A percentile compares a stretch with the other conserved stretches of the same genome.
Conservation (phyloP, 192 early-diverging fungal species). For the Pilaira anomala region DNA sequence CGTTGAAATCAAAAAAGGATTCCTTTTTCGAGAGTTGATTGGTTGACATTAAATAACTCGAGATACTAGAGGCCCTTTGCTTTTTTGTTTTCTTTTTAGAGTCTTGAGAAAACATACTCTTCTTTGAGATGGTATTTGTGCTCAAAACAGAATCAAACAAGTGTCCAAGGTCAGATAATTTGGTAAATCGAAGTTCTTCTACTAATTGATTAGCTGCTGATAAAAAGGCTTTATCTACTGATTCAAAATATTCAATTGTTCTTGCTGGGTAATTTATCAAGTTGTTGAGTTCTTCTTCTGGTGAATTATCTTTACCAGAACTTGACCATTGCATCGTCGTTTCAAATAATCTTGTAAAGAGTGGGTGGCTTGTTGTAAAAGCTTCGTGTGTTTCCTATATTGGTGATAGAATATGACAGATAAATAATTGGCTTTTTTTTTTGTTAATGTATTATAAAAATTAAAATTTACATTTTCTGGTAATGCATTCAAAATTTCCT, state of each 20-base stretch:
- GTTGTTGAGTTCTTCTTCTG: too few relatives aligned
- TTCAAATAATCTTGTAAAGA: conserved; percentile 16
- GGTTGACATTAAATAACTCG: not conserved
- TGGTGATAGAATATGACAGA: too few relatives aligned
- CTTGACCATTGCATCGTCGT: conserved; percentile 20
- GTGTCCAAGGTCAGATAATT: conserved; percentile 14
- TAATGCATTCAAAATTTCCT: conserved; percentile 29
- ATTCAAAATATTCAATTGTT: not conserved
- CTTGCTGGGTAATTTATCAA: too few relatives aligned
- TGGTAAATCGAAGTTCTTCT: conserved; percentile 3
- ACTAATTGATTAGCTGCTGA: conserved; percentile 13
- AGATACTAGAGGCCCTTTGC: not conserved
- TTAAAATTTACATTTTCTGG: conserved; percentile 21
- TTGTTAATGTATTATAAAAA: too few relatives aligned
- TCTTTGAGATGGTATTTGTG: conserved; percentile 24
- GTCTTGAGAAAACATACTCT: conserved; percentile 7
- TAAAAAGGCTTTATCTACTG: conserved; percentile 5
- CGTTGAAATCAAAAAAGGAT: too few relatives aligned
- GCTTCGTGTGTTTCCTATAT: conserved; percentile 1
- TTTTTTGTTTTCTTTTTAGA: not conserved
- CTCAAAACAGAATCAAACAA: conserved; percentile 19
- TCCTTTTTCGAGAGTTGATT: too few relatives aligned
- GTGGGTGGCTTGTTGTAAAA: conserved; percentile 18
- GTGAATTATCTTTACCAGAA: not conserved
- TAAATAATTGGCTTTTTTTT: not conserved